Conservation (phyloP, 768 basidiomycete genomes). For the Bullera alba region DNA sequence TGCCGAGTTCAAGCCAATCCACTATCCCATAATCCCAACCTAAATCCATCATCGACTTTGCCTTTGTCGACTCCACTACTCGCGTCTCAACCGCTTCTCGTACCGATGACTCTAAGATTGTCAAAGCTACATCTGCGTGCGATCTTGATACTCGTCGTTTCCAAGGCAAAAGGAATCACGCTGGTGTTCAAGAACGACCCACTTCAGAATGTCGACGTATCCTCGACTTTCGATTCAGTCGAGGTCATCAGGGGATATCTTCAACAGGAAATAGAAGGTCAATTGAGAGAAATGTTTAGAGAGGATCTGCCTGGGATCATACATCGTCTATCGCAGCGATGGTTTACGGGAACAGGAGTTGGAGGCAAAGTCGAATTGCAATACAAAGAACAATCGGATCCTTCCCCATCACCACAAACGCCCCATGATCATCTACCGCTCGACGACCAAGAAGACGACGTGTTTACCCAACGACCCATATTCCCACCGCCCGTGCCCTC, state of each 20-base stretch:
- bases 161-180: slow-evolving; percentile 94
- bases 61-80: slow-evolving; percentile 55
- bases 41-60: slow-evolving; percentile 36
- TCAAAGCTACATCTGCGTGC: slow-evolving; percentile 91
- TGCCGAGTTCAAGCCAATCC: slow-evolving; percentile 66
- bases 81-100: slow-evolving; percentile 88
- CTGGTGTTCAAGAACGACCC: slow-evolving; percentile 99
- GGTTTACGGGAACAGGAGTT: slow-evolving; percentile 55
- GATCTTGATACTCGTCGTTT: slow-evolving; percentile 95
- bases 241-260: slow-evolving; percentile 97
- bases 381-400: slow-evolving; percentile 56
- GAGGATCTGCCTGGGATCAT: slow-evolving; percentile 96
- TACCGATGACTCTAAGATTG: slow-evolving; percentile 94
- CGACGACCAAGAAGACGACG: slow-evolving; percentile 24
- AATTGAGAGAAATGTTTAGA: slow-evolving; percentile 94
- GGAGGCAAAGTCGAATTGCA: slow-evolving; percentile 79
- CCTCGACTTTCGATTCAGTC: slow-evolving; percentile 94
- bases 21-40: slow-evolving; percentile 45
- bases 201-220: slow-evolving; percentile 93
- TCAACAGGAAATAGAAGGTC: slow-evolving; percentile 93
- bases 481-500: slow-evolving; percentile 38
- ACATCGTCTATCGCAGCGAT: slow-evolving; percentile 87
- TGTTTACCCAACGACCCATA: slow-evolving; percentile 30
- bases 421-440: too few relatives aligned
- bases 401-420: slow-evolving; percentile 1